Evolutionary conservation across 192 early-diverging fungal genomes (phyloP).

Genomic region (Coemansia sp.): DNA sequence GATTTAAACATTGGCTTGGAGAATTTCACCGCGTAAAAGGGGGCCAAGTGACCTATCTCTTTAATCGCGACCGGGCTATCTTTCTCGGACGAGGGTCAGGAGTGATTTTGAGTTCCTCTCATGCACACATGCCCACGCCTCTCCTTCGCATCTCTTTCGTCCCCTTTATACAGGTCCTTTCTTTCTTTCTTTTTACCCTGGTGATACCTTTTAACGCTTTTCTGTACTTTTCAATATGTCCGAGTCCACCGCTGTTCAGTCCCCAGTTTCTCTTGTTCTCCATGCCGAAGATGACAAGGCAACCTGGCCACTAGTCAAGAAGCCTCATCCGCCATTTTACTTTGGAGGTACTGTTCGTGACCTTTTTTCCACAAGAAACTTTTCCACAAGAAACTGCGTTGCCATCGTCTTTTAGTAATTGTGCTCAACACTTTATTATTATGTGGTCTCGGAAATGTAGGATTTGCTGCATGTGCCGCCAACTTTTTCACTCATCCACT

Average conservation of each 20-base stretch:
- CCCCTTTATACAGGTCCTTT: background rate
- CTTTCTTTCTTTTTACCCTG: background rate
- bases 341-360: slow-evolving; percentile 29
- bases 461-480: slow-evolving; percentile 50
- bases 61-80: background rate
- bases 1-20: background rate
- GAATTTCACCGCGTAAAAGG: too few relatives aligned
- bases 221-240: slow-evolving; percentile 8
- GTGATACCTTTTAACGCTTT: background rate
- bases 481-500: slow-evolving; percentile 74
- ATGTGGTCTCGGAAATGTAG: slow-evolving; percentile 10
- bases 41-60: too few relatives aligned
- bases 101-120: background rate
- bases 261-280: background rate
- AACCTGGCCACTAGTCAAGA: slow-evolving; percentile 37
- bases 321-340: slow-evolving; percentile 44
- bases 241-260: background rate
- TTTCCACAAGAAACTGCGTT: background rate
- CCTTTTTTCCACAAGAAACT: background rate
- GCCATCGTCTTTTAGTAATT: background rate
- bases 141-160: background rate
- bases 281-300: slow-evolving; percentile 7
- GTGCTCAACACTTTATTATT: background rate
- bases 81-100: background rate
- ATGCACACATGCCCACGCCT: background rate